phyloP scores from a whole-genome alignment of 495 filamentous ascomycete genomes.

The Staphylotrichum longicolle region DNA sequence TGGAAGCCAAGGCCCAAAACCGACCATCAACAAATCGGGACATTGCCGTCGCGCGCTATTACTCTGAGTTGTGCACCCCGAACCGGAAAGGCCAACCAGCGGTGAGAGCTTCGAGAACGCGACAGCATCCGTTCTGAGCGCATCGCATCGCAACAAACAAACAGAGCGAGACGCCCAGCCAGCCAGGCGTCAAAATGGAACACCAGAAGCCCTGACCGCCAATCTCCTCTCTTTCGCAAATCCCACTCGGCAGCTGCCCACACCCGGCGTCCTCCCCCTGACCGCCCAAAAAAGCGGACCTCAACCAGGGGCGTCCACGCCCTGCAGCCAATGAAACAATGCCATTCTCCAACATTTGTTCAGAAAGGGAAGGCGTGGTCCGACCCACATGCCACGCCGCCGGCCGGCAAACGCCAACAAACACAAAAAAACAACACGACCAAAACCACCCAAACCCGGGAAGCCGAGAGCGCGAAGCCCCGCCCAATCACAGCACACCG shows the following conservation, averaged over 20 bases:
- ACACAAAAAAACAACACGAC: too few relatives aligned
- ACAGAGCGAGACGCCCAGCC: not conserved
- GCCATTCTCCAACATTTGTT: slow-evolving; percentile 3
- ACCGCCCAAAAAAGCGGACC: slow-evolving; percentile 5
- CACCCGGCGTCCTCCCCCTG: not conserved
- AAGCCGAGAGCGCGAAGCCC: too few relatives aligned
- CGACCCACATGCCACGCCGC: slow-evolving; percentile 1
- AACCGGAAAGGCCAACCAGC: not conserved
- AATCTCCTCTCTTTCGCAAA: too few relatives aligned
- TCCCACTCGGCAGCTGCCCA: too few relatives aligned
- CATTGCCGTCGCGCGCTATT: not conserved
- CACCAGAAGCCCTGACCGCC: not conserved
- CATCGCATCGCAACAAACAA: not conserved
- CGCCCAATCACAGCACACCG: too few relatives aligned
- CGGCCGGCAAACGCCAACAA: too few relatives aligned
- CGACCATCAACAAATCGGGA: not conserved
- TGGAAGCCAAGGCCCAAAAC: too few relatives aligned
- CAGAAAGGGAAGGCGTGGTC: slow-evolving; percentile 29
- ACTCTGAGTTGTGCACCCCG: not conserved
- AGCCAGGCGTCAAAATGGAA: not conserved
- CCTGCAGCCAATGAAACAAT: slow-evolving; percentile 22
- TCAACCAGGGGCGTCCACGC: not conserved
- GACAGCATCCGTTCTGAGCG: not conserved
- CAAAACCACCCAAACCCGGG: too few relatives aligned
- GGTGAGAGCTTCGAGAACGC: not conserved